phyloP scores from a whole-genome alignment of 768 basidiomycete genomes.

The Fomitopsis serialis region DNA sequence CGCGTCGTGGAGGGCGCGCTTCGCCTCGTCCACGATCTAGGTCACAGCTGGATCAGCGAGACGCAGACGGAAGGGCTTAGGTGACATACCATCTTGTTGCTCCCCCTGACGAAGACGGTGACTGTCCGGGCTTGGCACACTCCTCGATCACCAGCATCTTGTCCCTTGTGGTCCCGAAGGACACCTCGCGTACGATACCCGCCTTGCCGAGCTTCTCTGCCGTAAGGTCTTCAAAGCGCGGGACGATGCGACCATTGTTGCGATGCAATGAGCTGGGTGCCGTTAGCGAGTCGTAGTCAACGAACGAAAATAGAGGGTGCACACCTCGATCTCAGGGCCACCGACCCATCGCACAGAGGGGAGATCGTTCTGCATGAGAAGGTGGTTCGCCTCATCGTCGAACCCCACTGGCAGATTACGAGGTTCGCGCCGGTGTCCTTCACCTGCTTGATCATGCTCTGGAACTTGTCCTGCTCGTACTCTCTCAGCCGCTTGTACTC shows the following conservation, averaged over 20 bases:
- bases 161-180: conserved; percentile 96
- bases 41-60: neutral
- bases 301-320: neutral
- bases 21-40: conserved; percentile 98
- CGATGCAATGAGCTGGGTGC: conserved; percentile 88
- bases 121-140: conserved; percentile 96
- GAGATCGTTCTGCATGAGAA: conserved; percentile 96
- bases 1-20: conserved; percentile 95
- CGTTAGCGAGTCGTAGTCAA: neutral
- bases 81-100: conserved; percentile 89
- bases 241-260: conserved; percentile 97
- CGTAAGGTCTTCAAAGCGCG: conserved; percentile 94
- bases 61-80: neutral
- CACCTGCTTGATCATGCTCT: conserved; percentile 93
- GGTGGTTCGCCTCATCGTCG: conserved; percentile 97
- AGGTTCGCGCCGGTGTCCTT: conserved; percentile 97
- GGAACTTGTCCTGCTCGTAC: conserved; percentile 96
- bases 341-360: conserved; percentile 99
- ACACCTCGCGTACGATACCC: conserved; percentile 88
- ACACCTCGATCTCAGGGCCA: conserved; percentile 96
- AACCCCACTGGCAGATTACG: conserved; percentile 99
- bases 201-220: conserved; percentile 89
- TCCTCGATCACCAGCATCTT: conserved; percentile 99
- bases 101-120: conserved; percentile 94
- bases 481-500: conserved; percentile 93